These are phyloP conservation scores for Penicillium aurantiogriseum DNA, from an alignment of 2,329 filamentous ascomycete species.

Conservation along the genomic window DNA sequence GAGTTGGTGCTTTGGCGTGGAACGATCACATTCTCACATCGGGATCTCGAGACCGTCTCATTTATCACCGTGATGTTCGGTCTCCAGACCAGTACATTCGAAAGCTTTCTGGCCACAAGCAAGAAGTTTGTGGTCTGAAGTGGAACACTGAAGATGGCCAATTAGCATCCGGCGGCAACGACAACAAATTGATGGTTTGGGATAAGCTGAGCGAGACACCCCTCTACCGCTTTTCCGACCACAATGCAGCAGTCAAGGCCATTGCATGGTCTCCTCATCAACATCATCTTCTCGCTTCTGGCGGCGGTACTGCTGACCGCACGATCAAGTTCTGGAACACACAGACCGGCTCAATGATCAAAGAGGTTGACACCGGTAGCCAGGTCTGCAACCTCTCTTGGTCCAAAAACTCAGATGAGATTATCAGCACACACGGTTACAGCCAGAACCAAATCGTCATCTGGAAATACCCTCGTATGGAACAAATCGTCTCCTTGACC, in stretches of 20 bases:
- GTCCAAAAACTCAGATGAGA: conserved; percentile 96
- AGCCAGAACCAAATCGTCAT: conserved; percentile 98
- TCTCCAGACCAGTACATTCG: conserved; percentile 86
- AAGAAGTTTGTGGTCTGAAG: conserved; percentile 93
- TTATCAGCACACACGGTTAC: conserved; percentile 95
- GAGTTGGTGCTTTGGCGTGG: conserved; percentile 93
- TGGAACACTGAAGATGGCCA: conserved; percentile 98
- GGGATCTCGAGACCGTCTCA: conserved; percentile 86
- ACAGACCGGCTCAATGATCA: conserved; percentile 72
- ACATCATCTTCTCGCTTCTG: conserved; percentile 87
- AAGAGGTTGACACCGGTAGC: conserved; percentile 92
- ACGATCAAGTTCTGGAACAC: conserved; percentile 99
- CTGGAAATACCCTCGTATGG: conserved; percentile 99
- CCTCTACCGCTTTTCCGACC: conserved; percentile 89
- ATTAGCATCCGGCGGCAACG: conserved; percentile 91
- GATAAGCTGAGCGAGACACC: conserved; percentile 92
- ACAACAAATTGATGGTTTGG: conserved; percentile 99
- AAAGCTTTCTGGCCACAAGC: conserved; percentile 89
- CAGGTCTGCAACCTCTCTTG: conserved; percentile 99
- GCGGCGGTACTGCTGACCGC: conserved; percentile 91
- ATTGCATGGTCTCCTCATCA: conserved; percentile 98
- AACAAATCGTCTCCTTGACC: conserved; percentile 89
- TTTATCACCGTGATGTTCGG: conserved; percentile 93
- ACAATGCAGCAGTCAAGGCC: conserved; percentile 94
- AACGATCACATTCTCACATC: conserved; percentile 97